Evolutionary conservation across 176 grass and related monocot genomes (phyloP).

Genomic region (Hordeum vulgare): MorexV3_pseudomolecules_assembly NC_058523.1:284699771-284700270

Average conservation of each 20-base stretch:
- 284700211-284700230: neutral
- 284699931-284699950: no score
- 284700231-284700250: no score
- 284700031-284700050: no score
- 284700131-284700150: neutral
- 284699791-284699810: constrained; percentile 87
- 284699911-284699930: constrained; percentile 94
- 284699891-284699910: constrained; percentile 99
- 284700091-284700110: constrained; percentile 2
- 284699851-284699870: constrained; percentile 92
- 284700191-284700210: constrained; percentile 2
- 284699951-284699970: no score
- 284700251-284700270: neutral
- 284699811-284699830: constrained; percentile 92
- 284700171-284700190: neutral
- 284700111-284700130: neutral
- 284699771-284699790: constrained; percentile 2
- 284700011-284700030: no score
- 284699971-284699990: no score
- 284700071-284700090: no score
- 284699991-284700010: no score
- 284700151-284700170: neutral
- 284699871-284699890: constrained; percentile 95
- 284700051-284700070: no score
- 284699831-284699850: constrained; percentile 97